Base-by-base conservation (phyloP, 495 filamentous ascomycete species). In the Aspergillus biplanus region DNA sequence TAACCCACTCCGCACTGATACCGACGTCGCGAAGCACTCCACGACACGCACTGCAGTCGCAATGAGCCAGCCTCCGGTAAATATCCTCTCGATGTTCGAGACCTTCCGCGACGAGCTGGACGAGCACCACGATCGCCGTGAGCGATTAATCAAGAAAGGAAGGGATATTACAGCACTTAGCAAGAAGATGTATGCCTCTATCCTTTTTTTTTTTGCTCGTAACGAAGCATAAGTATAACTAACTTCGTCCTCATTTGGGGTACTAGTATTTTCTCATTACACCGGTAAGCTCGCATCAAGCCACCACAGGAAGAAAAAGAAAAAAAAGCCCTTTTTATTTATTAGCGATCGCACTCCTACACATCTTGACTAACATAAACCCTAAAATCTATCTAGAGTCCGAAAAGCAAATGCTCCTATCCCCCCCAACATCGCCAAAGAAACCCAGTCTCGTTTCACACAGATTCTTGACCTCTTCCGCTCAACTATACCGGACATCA, bases 41-140 rank as follows among this genome's bases (percentile, higher is more conserved):
- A 44, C 56, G 8, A 57, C 34, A 33, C 15, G 39, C 34, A 18
- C 71, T 39, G 71, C 73, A 56, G 66, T 48, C 61, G 68, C 37
- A 65, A 76, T 67, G 67, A 68, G 61, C 39, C 73, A 71, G 6
- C 62, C 70, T n/a, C 61, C 72, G 33, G 55, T 67, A 11, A 54
- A 39, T 27, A 75, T 89, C 69, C 85, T 90, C 58, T 80, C 88
- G 52, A 92, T 97, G 83, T 99, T 99, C 67, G 89, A 90, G 71
- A 75, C 67, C 34, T 94, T 98, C 70, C 89, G 93, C 62, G 78
- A 88, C 62, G 94, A 97, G 74, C 83, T 99, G 7, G 96, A 98
- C 70, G 87, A 92, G 74, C 94, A 99, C 71, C 91, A 99, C 65
- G 96, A 97, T 76, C 87, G 94, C 12, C 87, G 95, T 39, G 93